Evolutionary conservation across 805 yeast genomes (phyloP), one percentile per base, ranked within the genome.

Genomic region (Candida ipomoeae): DNA sequence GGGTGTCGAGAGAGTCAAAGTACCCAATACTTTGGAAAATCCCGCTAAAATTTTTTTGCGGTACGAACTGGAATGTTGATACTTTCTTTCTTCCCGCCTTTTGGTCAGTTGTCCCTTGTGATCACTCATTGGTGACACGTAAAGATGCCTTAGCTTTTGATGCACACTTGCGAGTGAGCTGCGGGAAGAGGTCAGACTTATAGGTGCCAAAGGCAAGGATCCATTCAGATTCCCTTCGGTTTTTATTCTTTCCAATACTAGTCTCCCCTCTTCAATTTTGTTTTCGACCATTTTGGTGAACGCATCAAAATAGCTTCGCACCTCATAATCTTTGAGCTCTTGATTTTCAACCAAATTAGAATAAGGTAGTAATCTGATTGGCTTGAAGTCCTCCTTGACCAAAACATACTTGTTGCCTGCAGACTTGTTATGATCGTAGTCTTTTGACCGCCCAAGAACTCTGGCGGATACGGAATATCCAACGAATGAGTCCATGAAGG

Each of bases 381-480:
- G 71, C 32, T 62, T 54, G 14, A 60, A 57, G 6, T 63, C 63
- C 41, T 69, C 73, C 35, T 62, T 61, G 20, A 71, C 73, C 39
- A 72, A 60, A n/a, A 72, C 68, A 48, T 72, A 73, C 53, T 62
- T 66, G 48, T 73, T 72, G 2, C 53, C 48, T 11, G 40, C 31
- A n/a, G 44, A 46, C 5, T 49, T 42, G 41, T 50, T 42, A 42
- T 54, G 57, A 21, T 62, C 56, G 52, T 70, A 73, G 39, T 68
- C 75, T n/a, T 67, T 62, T 0, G 74, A 71, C 20, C 65, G 67
- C 1, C 77, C 77, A 20, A 73, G 68, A 15, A 73, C 67, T 56
- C 76, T 60, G 17, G 75, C 74, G 29, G 68, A 69, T 7, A 73
- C 67, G 44, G 70, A 63, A 54, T 71, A 73, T 32, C 61, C 60